Evolutionary conservation across 2,329 filamentous ascomycete species (phyloP).

Genomic region (Scolecobasidium constrictum): DNA sequence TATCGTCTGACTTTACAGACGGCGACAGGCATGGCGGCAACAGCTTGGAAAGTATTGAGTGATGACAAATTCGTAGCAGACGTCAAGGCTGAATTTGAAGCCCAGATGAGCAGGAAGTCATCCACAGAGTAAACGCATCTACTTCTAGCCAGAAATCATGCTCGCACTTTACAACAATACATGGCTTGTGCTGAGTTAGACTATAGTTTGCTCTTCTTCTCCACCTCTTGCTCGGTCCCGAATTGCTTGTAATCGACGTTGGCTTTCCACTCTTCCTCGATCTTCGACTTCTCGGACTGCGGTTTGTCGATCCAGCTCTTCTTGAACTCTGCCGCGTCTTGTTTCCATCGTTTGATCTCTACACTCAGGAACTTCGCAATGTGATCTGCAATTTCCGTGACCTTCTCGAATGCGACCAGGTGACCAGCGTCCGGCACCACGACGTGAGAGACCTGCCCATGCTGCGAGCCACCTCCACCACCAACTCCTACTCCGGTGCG

Average conservation of each 20-base stretch:
- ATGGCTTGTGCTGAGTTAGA: too few species aligned
- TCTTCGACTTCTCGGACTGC: slow-evolving; percentile 16
- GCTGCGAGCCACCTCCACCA: slow-evolving; percentile 53
- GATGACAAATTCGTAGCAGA: slow-evolving; percentile 13
- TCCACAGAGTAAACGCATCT: too few species aligned
- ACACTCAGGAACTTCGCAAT: slow-evolving; percentile 27
- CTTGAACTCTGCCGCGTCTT: slow-evolving; percentile 16
- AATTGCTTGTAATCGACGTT: too few species aligned
- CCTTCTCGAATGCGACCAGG: slow-evolving; percentile 73
- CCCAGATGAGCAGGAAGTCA: too few species aligned
- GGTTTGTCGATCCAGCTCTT: slow-evolving; percentile 18
- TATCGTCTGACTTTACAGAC: slow-evolving; percentile 31
- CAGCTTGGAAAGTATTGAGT: slow-evolving; percentile 14
- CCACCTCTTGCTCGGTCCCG: too few species aligned
- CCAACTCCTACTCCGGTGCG: slow-evolving; percentile 55
- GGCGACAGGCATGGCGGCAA: slow-evolving; percentile 34
- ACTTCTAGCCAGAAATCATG: too few species aligned
- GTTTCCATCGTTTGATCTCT: slow-evolving; percentile 25
- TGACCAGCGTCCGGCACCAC: slow-evolving; percentile 60
- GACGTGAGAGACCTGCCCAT: slow-evolving; percentile 56
- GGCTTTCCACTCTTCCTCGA: too few species aligned
- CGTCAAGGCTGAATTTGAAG: slow-evolving; percentile 15
- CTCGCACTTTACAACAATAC: too few species aligned
- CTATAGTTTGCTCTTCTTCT: too few species aligned
- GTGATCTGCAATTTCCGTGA: slow-evolving; percentile 51